Evolutionary conservation across 2,329 filamentous ascomycete genomes (phyloP), one percentile per base, ranked within the genome.

Genomic region (Ramichloridium luteum): DNA sequence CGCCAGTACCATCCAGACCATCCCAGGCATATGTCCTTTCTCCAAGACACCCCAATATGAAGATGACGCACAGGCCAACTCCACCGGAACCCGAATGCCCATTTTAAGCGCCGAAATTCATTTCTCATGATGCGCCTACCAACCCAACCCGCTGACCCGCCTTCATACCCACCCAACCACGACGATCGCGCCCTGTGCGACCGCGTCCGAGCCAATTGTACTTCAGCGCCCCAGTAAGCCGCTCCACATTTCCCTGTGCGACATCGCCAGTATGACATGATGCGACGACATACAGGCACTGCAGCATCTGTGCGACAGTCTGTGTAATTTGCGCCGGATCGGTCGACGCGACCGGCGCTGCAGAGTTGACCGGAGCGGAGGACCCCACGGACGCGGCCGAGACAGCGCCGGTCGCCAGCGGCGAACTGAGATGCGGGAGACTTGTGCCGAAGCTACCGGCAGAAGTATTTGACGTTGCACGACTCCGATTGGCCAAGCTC

Each of bases 181-280:
- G 73, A 32, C 90, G 65, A 56, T 96, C 92, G 41, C 90, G 68
- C 0, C 90, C 90, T 3, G 85, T 96, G 20, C 90, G 64, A 0
- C 88, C 88, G 28, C 90, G 68, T 0, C 88, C 88, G 2, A 98
- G 68, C 90, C 90, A 98, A 56, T 98, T 98, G 48, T 94, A 74
- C 60, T 96, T 98, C 39, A 98, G 64, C 46, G 90, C 76, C 51
- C 83, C 79, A 35, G 80, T 84, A 40, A 98, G 62, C 49, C 86
- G 73, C 39, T 88, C 80, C 49, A 96, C 80, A 57, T 79, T 83
- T 35, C 69, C 70, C 51, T 88, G 82, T 2, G 73, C 69, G 22
- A 79, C 74, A 41, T 92, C 83, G 6, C 71, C 72, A 1, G 68
- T 74, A 49, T 74, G 78, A 9, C 93, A 72, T 39, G 77, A 77